A percentile compares a stretch with the other conserved stretches of the same genome.
These are phyloP conservation scores for Yarrowia sp. DNA, from an alignment of 805 yeast genomes.

Conservation along the genomic window DNA sequence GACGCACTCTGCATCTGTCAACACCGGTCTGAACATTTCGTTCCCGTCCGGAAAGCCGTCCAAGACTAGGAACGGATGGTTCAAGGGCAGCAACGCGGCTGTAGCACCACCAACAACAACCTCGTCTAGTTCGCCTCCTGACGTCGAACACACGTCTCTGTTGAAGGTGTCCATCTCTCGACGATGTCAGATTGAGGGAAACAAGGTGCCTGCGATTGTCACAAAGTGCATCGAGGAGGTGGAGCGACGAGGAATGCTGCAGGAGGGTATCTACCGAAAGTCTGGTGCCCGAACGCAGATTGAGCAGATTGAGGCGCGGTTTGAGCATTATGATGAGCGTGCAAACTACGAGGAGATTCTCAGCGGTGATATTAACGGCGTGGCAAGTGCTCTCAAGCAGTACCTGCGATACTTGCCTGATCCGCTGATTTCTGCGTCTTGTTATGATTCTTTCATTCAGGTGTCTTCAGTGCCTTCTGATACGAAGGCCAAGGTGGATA, in stretches of 20 bases:
- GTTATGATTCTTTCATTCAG: constrained; percentile 67
- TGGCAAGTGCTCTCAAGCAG: constrained; percentile 81
- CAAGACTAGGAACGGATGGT: constrained; percentile 31
- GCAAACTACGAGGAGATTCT: constrained; percentile 42
- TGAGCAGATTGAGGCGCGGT: constrained; percentile 44
- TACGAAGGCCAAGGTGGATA: constrained; percentile 41
- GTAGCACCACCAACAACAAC: neutral
- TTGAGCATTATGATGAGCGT: constrained; percentile 42
- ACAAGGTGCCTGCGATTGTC: constrained; percentile 66
- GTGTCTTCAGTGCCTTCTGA: constrained; percentile 38
- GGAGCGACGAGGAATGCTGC: constrained; percentile 68
- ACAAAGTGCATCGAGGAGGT: constrained; percentile 71
- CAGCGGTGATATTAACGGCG: constrained; percentile 75
- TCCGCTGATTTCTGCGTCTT: constrained; percentile 71
- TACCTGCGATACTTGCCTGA: constrained; percentile 81
- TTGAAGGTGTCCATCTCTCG: constrained; percentile 59
- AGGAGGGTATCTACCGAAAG: constrained; percentile 88
- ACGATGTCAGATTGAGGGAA: constrained; percentile 61
- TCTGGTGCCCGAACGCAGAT: constrained; percentile 78
- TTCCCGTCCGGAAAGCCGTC: constrained; percentile 28
- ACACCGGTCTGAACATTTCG: constrained; percentile 31
- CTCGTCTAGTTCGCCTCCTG: constrained; percentile 16
- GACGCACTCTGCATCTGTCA: constrained; percentile 2
- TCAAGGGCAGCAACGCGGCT: constrained; percentile 23
- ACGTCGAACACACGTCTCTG: constrained; percentile 35